phyloP scores from a whole-genome alignment of 2,329 filamentous ascomycete genomes.

The Akanthomyces dipterigenus region DNA sequence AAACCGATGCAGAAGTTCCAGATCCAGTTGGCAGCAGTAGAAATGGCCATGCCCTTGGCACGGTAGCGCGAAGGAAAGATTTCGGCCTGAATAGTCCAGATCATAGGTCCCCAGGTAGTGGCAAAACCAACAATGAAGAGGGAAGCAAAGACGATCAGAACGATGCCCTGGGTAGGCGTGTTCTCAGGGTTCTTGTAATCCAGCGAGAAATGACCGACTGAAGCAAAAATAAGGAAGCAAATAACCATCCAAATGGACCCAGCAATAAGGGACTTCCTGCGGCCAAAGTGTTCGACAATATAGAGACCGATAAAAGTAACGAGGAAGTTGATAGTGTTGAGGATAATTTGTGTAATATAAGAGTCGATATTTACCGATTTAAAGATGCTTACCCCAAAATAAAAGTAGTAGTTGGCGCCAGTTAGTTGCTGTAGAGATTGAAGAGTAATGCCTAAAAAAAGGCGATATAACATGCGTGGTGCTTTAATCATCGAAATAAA shows the following conservation, averaged over 20 bases:
- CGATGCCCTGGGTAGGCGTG: slow-evolving; percentile 43
- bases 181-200: slow-evolving; percentile 26
- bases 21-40: slow-evolving; percentile 57
- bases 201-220: slow-evolving; percentile 44
- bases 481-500: slow-evolving; percentile 57
- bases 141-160: slow-evolving; percentile 57
- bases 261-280: slow-evolving; percentile 54
- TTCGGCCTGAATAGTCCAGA: slow-evolving; percentile 59
- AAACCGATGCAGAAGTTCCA: slow-evolving; percentile 73
- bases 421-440: slow-evolving; percentile 59
- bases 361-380: slow-evolving; percentile 44
- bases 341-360: slow-evolving; percentile 61
- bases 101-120: slow-evolving; percentile 60
- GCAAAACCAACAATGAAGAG: slow-evolving; percentile 61
- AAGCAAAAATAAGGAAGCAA: slow-evolving; percentile 54
- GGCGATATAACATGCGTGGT: slow-evolving; percentile 57
- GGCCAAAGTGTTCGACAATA: slow-evolving; percentile 61
- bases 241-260: slow-evolving; percentile 56
- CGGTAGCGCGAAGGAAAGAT: slow-evolving; percentile 59
- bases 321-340: slow-evolving; percentile 59
- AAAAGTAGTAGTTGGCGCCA: slow-evolving; percentile 62
- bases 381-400: slow-evolving; percentile 52
- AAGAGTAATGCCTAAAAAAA: slow-evolving; percentile 51
- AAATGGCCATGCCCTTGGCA: slow-evolving; percentile 53
- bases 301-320: slow-evolving; percentile 64